Evolutionary conservation across 1,284 basidiomycete genomes (phyloP), one percentile per base, ranked within the genome.

Genomic region (Marasmius fiardii): DNA sequence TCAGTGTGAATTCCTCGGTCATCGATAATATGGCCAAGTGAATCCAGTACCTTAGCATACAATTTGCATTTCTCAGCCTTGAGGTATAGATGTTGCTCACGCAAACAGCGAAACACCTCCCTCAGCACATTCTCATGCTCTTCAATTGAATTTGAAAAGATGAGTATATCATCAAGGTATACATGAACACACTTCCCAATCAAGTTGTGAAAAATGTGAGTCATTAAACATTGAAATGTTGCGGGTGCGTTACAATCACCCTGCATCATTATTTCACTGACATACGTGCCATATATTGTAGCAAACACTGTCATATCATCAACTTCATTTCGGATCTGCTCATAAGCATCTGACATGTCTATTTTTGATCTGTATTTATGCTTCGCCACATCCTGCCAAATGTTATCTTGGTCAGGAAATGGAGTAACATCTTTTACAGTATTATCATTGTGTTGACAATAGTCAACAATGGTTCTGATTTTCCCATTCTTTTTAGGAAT

Each of bases 61-160:
- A 76, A 55, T n/a, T 71, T 59, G 18, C 64, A 68, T 59, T 74
- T 76, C 43, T 63, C 59, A 7, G 52, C 57, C 24, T 62, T 66
- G 18, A 61, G 63, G 56, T 61, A 71, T 3, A 69, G 5, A 24
- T 4, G 47, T 61, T n/a, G 23, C 3, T 54, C 21, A 0, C 60
- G 43, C 0, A 74, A 57, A 4, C 58, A 55, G 0, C 60, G 33
- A 4, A 71, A 59, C 3, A 70, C 63, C 8, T 58, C 33, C 12
- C 31, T 20, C 3, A 55, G 31, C 21, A 43, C 45, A 6, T 3
- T 0, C 14, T 63, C 51, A 51, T 76, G 74, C 34, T 75, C 65
- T n/a, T 41, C 39, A 2, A 41, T 41, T 7, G 39, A 18, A n/a
- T 41, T 41, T 7, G 39, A 8, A 41, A 41, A 41, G 16, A 41